These are phyloP conservation scores for Candida dajiaensis DNA, from an alignment of 805 yeast species.

Conservation along the genomic window DNA sequence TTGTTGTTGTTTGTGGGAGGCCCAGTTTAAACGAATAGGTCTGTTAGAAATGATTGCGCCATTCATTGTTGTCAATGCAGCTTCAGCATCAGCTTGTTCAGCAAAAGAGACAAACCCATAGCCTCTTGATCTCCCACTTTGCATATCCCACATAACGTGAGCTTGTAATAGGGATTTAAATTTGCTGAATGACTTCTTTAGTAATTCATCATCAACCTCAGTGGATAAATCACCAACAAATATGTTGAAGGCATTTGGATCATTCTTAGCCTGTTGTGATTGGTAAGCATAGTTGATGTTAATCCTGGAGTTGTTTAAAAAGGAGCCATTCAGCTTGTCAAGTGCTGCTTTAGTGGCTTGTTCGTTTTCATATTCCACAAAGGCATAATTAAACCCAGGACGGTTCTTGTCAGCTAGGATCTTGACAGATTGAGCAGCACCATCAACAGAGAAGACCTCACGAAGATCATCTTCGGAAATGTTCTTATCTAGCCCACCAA, in stretches of 20 bases:
- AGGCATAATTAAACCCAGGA: slow-evolving; percentile 74
- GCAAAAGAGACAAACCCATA: slow-evolving; percentile 84
- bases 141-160: slow-evolving; percentile 97
- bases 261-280: slow-evolving; percentile 58
- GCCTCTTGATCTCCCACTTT: slow-evolving; percentile 85
- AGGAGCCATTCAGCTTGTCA: slow-evolving; percentile 51
- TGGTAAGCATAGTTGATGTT: slow-evolving; percentile 81
- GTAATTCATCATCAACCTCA: slow-evolving; percentile 74
- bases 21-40: slow-evolving; percentile 84
- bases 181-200: slow-evolving; percentile 49
- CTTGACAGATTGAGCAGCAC: slow-evolving; percentile 59
- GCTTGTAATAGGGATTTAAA: slow-evolving; percentile 69
- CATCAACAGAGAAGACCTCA: slow-evolving; percentile 57
- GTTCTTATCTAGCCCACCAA: slow-evolving; percentile 63
- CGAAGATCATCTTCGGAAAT: slow-evolving; percentile 58
- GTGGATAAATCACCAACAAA: slow-evolving; percentile 84
- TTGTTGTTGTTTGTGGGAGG: slow-evolving; percentile 55
- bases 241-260: slow-evolving; percentile 54
- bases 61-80: slow-evolving; percentile 66
- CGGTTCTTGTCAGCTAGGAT: slow-evolving; percentile 70
- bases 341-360: slow-evolving; percentile 59
- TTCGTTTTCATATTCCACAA: slow-evolving; percentile 63
- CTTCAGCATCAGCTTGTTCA: slow-evolving; percentile 63
- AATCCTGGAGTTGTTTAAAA: slow-evolving; percentile 49
- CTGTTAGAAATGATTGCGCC: slow-evolving; percentile 70